These are phyloP conservation scores for Lasiodiplodia gonubiensis DNA, from an alignment of 2,329 filamentous ascomycete species.

Conservation along the genomic window DNA sequence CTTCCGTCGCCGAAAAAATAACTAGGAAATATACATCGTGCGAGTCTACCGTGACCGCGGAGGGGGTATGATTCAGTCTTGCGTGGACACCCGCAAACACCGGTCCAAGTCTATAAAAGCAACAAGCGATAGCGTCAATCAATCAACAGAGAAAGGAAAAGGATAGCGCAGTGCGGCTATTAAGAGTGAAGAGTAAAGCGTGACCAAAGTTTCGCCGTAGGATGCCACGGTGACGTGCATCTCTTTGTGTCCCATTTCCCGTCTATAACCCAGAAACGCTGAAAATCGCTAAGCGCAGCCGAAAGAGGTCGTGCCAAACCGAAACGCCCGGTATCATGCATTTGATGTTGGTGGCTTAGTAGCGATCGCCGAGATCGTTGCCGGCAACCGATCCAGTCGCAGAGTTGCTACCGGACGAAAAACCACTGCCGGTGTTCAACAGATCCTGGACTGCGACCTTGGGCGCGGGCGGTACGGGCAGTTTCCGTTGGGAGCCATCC, in stretches of 20 bases:
- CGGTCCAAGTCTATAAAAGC: constrained; percentile 28
- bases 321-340: constrained; percentile 28
- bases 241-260: constrained; percentile 20
- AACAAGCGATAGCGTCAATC: constrained; percentile 23
- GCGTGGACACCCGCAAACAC: constrained; percentile 28
- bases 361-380: constrained; percentile 48
- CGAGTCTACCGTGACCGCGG: constrained; percentile 27
- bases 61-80: constrained; percentile 28
- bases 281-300: constrained; percentile 28
- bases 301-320: constrained; percentile 26
- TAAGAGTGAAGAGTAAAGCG: constrained; percentile 28
- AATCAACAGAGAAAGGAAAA: constrained; percentile 26
- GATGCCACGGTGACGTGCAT: constrained; percentile 7
- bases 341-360: constrained; percentile 31
- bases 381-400: constrained; percentile 78
- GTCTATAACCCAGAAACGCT: constrained; percentile 28
- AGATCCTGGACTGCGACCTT: constrained; percentile 89
- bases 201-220: constrained; percentile 26
- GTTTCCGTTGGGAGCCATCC: constrained; percentile 85
- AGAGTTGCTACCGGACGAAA: constrained; percentile 77
- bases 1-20: constrained; percentile 10
- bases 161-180: constrained; percentile 9
- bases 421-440: constrained; percentile 69
- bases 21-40: constrained; percentile 27
- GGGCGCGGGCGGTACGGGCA: constrained; percentile 88